phyloP scores from a whole-genome alignment of 2,329 filamentous ascomycete species.

The Chaetothyriales sp. region DNA sequence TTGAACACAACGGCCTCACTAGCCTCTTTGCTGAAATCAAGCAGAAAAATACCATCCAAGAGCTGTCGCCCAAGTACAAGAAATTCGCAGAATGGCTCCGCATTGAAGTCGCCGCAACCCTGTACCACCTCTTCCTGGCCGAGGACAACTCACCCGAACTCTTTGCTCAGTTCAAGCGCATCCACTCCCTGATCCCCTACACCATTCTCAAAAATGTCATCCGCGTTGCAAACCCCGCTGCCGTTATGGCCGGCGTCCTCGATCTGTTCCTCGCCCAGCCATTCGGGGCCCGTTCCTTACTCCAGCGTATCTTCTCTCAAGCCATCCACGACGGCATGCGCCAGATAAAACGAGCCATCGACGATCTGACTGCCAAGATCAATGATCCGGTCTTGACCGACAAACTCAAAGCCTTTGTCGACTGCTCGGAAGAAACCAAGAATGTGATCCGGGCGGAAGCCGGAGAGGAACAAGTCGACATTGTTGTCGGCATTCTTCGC shows the following conservation, averaged over 20 bases:
- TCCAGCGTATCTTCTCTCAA: slow-evolving; percentile 89
- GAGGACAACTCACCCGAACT: slow-evolving; percentile 96
- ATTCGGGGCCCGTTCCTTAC: slow-evolving; percentile 73
- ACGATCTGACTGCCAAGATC: slow-evolving; percentile 61
- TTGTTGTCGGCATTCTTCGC: slow-evolving; percentile 72
- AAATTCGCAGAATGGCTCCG: slow-evolving; percentile 98
- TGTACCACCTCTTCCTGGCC: slow-evolving; percentile 93
- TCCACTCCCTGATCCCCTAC: slow-evolving; percentile 90
- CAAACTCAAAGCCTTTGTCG: slow-evolving; percentile 69
- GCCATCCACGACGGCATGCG: slow-evolving; percentile 83
- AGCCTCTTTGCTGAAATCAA: slow-evolving; percentile 88
- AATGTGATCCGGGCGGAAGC: slow-evolving; percentile 61
- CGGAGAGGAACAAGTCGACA: slow-evolving; percentile 57
- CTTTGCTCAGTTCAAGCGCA: slow-evolving; percentile 84
- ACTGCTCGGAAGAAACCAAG: slow-evolving; percentile 64
- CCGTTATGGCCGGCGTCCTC: slow-evolving; percentile 89
- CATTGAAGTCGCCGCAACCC: slow-evolving; percentile 89
- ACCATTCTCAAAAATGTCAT: slow-evolving; percentile 92
- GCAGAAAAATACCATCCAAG: slow-evolving; percentile 71
- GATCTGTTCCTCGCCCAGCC: slow-evolving; percentile 94
- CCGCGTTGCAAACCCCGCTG: slow-evolving; percentile 85
- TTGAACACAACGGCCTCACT: slow-evolving; percentile 68
- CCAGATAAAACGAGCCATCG: slow-evolving; percentile 74
- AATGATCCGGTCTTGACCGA: slow-evolving; percentile 64
- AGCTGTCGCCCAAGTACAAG: slow-evolving; percentile 87